Evolutionary conservation across 345 rosid species (phyloP).

Genomic region (Syzygium aromaticum): DNA sequence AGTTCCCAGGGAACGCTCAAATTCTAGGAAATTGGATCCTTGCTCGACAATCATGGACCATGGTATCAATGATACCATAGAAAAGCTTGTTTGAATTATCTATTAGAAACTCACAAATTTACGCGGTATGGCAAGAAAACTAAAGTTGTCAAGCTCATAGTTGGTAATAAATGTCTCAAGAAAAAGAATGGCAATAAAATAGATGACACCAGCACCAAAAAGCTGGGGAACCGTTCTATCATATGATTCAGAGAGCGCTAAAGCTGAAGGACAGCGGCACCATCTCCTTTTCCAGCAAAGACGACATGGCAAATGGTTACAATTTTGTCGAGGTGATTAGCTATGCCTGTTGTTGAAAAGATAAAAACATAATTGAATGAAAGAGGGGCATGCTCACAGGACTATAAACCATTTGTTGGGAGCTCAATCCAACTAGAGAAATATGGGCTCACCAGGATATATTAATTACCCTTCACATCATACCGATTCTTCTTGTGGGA

Average conservation of each 20-base stretch:
- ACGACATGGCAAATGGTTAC: neutral
- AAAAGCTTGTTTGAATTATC: constrained; percentile 14
- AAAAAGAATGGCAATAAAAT: neutral
- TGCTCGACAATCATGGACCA: constrained; percentile 87
- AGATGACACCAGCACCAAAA: neutral
- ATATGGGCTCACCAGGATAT: neutral
- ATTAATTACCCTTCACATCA: neutral
- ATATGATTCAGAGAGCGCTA: neutral
- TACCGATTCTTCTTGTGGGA: neutral
- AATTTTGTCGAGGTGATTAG: neutral
- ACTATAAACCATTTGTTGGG: neutral
- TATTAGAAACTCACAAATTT: neutral
- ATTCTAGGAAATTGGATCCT: constrained; percentile 72
- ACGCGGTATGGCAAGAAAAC: neutral
- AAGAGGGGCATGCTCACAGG: neutral
- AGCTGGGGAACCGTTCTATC: neutral
- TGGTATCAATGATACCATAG: constrained; percentile 90
- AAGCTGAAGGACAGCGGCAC: neutral
- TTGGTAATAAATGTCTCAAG: neutral
- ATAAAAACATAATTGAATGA: neutral
- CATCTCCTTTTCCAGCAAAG: neutral
- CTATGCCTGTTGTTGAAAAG: neutral
- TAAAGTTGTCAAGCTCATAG: neutral
- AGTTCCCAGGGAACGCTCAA: constrained; percentile 58
- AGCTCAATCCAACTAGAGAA: neutral